Conservation (phyloP, 129 eudicot genomes). For the Helianthus tuberosus region DNA sequence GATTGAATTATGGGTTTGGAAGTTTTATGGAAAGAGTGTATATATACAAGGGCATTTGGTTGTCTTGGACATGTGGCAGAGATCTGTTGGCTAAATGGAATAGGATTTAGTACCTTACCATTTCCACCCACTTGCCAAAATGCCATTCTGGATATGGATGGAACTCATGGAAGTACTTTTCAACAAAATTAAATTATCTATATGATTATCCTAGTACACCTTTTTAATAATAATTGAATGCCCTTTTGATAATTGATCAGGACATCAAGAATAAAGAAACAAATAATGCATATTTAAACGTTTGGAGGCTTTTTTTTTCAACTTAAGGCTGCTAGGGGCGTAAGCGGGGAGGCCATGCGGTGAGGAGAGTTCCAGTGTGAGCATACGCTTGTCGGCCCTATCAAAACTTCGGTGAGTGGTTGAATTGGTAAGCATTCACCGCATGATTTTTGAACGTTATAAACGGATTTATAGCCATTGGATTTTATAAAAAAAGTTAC, state of each 20-base stretch:
- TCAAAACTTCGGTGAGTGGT: too few relatives aligned
- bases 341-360: too few relatives aligned
- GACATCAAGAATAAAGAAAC: conserved; percentile 5
- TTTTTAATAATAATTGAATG: conserved; percentile 26
- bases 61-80: conserved; percentile 28
- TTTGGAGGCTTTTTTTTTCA: too few relatives aligned
- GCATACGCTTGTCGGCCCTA: too few relatives aligned
- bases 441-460: too few relatives aligned
- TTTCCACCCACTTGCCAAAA: conserved; percentile 31
- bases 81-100: conserved; percentile 18
- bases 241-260: conserved; percentile 10
- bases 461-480: too few relatives aligned
- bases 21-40: conserved; percentile 19
- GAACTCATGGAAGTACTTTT: neutral
- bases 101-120: conserved; percentile 25
- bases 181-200: neutral
- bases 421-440: too few relatives aligned
- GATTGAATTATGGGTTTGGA: conserved; percentile 27
- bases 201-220: conserved; percentile 22
- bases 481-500: too few relatives aligned
- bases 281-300: too few relatives aligned
- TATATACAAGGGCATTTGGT: conserved; percentile 26
- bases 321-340: too few relatives aligned
- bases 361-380: too few relatives aligned
- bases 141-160: conserved; percentile 38